A percentile compares a stretch with the other conserved stretches of the same genome.
phyloP scores from a whole-genome alignment of 2,329 filamentous ascomycete genomes.

The Sarocladium brachiariae region DNA sequence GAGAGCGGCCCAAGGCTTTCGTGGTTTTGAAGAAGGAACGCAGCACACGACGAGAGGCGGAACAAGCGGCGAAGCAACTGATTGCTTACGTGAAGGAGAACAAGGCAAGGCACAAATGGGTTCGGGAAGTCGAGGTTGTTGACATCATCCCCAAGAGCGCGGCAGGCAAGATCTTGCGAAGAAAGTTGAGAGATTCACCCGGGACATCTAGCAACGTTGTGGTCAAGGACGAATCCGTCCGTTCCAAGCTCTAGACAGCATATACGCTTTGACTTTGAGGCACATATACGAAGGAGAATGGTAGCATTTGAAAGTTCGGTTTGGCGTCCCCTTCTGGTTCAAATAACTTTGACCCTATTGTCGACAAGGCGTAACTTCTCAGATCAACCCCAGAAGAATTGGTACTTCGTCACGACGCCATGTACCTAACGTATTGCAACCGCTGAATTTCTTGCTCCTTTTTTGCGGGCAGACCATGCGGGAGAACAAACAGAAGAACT shows the following conservation, averaged over 20 bases:
- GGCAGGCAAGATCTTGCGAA: conserved; percentile 53
- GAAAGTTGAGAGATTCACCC: conserved; percentile 36
- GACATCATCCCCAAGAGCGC: conserved; percentile 53
- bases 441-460: too few relatives aligned
- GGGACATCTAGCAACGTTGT: conserved; percentile 8
- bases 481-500: too few relatives aligned
- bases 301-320: too few relatives aligned
- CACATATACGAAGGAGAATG: too few relatives aligned
- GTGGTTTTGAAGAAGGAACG: conserved; percentile 36
- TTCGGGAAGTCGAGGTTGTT: conserved; percentile 45
- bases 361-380: too few relatives aligned
- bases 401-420: too few relatives aligned
- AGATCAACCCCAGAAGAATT: too few relatives aligned
- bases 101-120: conserved; percentile 49
- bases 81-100: conserved; percentile 44
- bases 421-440: too few relatives aligned
- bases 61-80: conserved; percentile 30
- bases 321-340: too few relatives aligned
- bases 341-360: too few relatives aligned
- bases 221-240: conserved; percentile 5
- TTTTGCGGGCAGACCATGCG: too few relatives aligned
- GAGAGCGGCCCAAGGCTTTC: conserved; percentile 51
- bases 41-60: conserved; percentile 14
- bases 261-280: too few relatives aligned
- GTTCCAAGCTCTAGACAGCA: conserved; percentile 11